Evolutionary conservation across 2,329 filamentous ascomycete species (phyloP).

Genomic region (Capronia epimyces): DNA sequence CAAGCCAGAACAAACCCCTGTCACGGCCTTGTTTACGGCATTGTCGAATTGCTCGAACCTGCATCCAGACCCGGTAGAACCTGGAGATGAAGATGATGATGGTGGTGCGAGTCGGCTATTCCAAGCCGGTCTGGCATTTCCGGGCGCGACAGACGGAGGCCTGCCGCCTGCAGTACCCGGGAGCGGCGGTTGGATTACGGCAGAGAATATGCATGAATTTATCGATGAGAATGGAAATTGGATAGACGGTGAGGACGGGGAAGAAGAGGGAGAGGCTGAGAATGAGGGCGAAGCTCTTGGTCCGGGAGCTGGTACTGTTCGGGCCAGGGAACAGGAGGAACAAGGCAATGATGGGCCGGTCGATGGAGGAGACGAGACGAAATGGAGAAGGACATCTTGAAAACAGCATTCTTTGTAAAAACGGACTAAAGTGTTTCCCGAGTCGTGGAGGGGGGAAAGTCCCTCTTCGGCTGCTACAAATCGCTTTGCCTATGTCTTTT

Average conservation of each 20-base stretch:
- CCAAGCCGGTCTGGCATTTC: conserved; percentile 36
- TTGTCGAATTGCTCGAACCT: conserved; percentile 46
- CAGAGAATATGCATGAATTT: conserved; percentile 80
- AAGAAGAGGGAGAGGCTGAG: conserved; percentile 53
- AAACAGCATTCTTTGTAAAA: background rate
- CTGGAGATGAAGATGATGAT: conserved; percentile 35
- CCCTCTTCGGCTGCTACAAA: background rate
- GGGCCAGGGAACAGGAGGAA: conserved; percentile 36
- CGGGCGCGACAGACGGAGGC: conserved; percentile 35
- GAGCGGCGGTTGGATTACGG: conserved; percentile 61
- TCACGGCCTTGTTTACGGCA: conserved; percentile 41
- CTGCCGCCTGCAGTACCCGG: conserved; percentile 46
- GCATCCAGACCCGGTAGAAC: conserved; percentile 42
- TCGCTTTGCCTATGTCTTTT: background rate
- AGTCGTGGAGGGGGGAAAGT: background rate
- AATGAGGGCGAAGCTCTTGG: conserved; percentile 18
- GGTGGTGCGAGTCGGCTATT: conserved; percentile 32
- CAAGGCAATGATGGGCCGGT: conserved; percentile 27
- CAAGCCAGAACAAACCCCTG: conserved; percentile 36
- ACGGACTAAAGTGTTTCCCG: background rate
- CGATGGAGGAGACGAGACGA: conserved; percentile 40
- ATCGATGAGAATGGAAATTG: conserved; percentile 78
- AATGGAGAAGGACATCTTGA: conserved; percentile 51
- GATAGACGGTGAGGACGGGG: conserved; percentile 53
- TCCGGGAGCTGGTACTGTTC: conserved; percentile 40